These are phyloP conservation scores for Nicotiana attenuata DNA, from an alignment of 257 asterid genomes.

Conservation along the genomic window DNA sequence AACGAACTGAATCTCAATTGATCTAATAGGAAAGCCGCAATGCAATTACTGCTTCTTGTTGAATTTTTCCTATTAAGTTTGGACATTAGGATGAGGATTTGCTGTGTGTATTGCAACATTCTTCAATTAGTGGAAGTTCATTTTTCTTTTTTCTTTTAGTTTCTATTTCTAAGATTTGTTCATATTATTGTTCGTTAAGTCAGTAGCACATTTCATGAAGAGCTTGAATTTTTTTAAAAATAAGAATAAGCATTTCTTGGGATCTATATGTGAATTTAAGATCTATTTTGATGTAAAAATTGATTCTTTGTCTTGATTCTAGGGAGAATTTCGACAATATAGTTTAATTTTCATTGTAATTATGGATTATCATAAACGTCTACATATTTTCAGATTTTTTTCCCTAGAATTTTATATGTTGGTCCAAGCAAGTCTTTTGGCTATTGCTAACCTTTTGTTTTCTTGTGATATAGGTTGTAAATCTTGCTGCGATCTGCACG, in stretches of 20 bases:
- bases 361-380: background rate
- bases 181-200: background rate
- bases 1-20: background rate
- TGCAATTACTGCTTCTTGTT: too few relatives aligned
- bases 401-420: background rate
- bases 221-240: background rate
- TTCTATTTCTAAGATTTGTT: background rate
- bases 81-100: too few relatives aligned
- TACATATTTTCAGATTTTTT: background rate
- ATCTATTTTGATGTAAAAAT: background rate
- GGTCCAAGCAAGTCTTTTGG: constrained; percentile 5
- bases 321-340: background rate
- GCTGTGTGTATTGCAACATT: background rate
- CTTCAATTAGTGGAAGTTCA: background rate
- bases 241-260: background rate
- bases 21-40: background rate
- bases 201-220: background rate
- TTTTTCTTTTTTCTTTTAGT: background rate
- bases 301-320: background rate
- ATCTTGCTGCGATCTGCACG: constrained; percentile 96
- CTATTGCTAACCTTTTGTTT: constrained; percentile 12
- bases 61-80: too few relatives aligned
- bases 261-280: background rate
- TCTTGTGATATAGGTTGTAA: constrained; percentile 47
- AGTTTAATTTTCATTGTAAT: background rate